Evolutionary conservation across 2,329 filamentous ascomycete species (phyloP).

Genomic region (Colletotrichum cereale): DNA sequence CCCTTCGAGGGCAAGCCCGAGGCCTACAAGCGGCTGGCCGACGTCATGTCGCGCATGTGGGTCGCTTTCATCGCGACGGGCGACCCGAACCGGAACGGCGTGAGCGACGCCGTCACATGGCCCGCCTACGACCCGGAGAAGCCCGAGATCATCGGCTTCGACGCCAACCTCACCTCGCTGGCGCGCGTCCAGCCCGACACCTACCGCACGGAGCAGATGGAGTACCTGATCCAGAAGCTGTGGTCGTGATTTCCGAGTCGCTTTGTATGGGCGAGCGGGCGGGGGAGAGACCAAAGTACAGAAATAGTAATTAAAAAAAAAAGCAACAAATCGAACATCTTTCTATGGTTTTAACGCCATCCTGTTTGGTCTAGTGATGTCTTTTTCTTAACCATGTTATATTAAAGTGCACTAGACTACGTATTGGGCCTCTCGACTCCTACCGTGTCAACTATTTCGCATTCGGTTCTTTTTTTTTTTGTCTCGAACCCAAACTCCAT

Average conservation of each 20-base stretch:
- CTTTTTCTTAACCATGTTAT: background rate
- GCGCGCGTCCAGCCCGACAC: constrained; percentile 59
- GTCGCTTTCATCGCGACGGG: constrained; percentile 60
- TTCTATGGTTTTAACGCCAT: too few relatives aligned
- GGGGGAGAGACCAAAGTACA: background rate
- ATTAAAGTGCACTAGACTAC: background rate
- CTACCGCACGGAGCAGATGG: constrained; percentile 57
- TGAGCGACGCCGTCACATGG: constrained; percentile 49
- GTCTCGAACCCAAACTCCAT: background rate
- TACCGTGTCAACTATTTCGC: background rate
- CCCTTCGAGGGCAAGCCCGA: constrained; percentile 57
- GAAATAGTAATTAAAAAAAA: background rate
- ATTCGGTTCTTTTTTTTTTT: background rate
- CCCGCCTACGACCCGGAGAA: constrained; percentile 55
- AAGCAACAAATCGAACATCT: too few relatives aligned
- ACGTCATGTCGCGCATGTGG: constrained; percentile 65
- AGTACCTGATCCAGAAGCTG: constrained; percentile 49
- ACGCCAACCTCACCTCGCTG: constrained; percentile 58
- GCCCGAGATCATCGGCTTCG: constrained; percentile 62
- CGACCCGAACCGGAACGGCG: constrained; percentile 55
- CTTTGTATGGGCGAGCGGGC: too few relatives aligned
- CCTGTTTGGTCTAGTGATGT: too few relatives aligned
- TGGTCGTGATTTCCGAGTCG: constrained; percentile 2
- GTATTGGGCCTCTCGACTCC: too few relatives aligned
- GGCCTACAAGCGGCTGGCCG: constrained; percentile 56